A percentile compares a stretch with the other conserved stretches of the same genome.
phyloP scores from a whole-genome alignment of 169 alveolate genomes.

The Eimeria necatrix region DNA sequence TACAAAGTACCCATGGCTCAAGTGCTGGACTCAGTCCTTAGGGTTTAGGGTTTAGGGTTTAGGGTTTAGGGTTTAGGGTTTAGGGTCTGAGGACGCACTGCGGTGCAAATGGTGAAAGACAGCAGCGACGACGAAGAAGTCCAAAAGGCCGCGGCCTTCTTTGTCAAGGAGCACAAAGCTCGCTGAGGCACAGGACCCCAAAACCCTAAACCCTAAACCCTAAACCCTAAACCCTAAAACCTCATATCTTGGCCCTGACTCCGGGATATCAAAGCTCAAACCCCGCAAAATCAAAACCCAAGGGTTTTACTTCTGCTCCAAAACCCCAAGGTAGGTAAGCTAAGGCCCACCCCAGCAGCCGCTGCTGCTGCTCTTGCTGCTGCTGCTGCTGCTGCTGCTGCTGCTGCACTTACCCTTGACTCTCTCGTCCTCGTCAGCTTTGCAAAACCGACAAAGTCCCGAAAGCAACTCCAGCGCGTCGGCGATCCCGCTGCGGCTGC shows the following conservation, averaged over 20 bases:
- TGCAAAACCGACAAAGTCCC: background rate
- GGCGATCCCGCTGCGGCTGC: background rate
- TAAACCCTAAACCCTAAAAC: background rate
- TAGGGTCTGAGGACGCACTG: background rate
- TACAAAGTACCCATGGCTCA: background rate
- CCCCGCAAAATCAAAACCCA: background rate
- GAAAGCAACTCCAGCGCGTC: background rate
- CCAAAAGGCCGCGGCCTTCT: background rate
- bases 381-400: background rate
- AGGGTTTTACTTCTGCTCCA: background rate
- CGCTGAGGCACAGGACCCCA: slow-evolving; percentile 10
- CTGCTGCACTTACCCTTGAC: slow-evolving; percentile 1
- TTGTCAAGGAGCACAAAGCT: slow-evolving; percentile 18
- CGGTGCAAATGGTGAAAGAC: slow-evolving; percentile 23
- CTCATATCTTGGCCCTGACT: background rate
- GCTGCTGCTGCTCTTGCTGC: no score
- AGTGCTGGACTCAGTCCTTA: background rate
- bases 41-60: slow-evolving; percentile 1
- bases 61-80: slow-evolving; percentile 8
- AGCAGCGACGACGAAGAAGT: slow-evolving; percentile 37
- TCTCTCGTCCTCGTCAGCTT: background rate
- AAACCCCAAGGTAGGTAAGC: background rate
- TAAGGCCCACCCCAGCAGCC: no score
- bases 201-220: background rate
- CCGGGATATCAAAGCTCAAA: background rate